phyloP scores from a whole-genome alignment of 129 eudicot genomes.

The Scalesia atractyloides region DNA sequence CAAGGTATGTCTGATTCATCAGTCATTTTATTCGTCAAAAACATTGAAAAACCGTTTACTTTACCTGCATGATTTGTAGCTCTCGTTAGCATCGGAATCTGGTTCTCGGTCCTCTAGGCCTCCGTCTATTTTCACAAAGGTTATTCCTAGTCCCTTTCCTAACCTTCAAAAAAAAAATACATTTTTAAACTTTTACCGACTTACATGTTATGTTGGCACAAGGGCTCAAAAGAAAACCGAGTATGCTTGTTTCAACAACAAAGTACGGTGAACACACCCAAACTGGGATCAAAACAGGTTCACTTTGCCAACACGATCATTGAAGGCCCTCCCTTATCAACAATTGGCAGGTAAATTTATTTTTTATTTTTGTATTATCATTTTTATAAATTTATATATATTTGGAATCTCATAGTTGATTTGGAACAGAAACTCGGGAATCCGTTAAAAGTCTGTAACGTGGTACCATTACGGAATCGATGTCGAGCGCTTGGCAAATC shows the following conservation, averaged over 20 bases:
- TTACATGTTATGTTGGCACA: constrained; percentile 47
- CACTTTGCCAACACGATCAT: constrained; percentile 10
- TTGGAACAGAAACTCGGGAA: constrained; percentile 36
- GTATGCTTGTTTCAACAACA: constrained; percentile 26
- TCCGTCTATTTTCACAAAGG: constrained; percentile 46
- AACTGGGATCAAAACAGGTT: constrained; percentile 27
- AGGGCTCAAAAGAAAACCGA: constrained; percentile 91
- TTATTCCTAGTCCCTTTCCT: constrained; percentile 21
- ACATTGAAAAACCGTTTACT: not conserved
- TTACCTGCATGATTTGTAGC: constrained; percentile 43
- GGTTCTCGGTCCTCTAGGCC: constrained; percentile 44
- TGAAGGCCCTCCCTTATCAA: constrained; percentile 26
- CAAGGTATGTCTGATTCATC: constrained; percentile 50
- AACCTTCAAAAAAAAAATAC: not conserved
- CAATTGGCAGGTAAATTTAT: constrained; percentile 46
- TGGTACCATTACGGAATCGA: constrained; percentile 4
- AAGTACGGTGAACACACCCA: constrained; percentile 7
- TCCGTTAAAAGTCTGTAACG: constrained; percentile 6
- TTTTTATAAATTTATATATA: not conserved
- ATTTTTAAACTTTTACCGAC: constrained; percentile 21
- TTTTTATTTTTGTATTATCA: not conserved
- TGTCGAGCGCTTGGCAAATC: not conserved
- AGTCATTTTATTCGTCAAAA: not conserved
- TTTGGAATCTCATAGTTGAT: constrained; percentile 1
- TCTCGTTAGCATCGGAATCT: constrained; percentile 63